Evolutionary conservation across 768 basidiomycete species (phyloP).

Genomic region (Agaricus subrufescens): DNA sequence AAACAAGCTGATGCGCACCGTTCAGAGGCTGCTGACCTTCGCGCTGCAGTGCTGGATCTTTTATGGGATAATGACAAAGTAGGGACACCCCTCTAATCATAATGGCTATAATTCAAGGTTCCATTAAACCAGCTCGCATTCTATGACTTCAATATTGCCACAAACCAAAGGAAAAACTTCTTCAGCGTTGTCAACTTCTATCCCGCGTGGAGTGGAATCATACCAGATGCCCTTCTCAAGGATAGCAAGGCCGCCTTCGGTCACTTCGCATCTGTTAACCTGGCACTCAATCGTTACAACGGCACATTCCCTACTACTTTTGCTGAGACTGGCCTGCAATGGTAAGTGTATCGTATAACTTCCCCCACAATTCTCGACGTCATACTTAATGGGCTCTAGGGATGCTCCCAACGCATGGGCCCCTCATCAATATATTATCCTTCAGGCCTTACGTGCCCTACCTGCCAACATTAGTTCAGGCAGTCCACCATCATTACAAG

Average conservation of each 20-base stretch:
- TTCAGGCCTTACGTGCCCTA: constrained; percentile 71
- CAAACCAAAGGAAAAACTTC: constrained; percentile 55
- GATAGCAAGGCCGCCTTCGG: constrained; percentile 59
- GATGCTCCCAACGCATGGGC: constrained; percentile 91
- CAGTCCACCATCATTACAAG: constrained; percentile 43
- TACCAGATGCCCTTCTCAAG: constrained; percentile 63
- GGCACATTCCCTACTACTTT: constrained; percentile 84
- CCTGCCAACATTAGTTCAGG: constrained; percentile 66
- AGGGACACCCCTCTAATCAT: not conserved
- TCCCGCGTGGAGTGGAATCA: constrained; percentile 83
- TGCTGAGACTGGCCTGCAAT: constrained; percentile 74
- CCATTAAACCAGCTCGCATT: constrained; percentile 55
- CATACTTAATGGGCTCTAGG: constrained; percentile 30
- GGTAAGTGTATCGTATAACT: constrained; percentile 34
- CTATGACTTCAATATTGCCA: constrained; percentile 83
- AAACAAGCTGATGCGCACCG: constrained; percentile 45
- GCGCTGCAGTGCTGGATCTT: constrained; percentile 76
- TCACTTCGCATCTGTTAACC: constrained; percentile 69
- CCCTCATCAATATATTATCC: constrained; percentile 75
- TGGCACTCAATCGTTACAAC: constrained; percentile 82
- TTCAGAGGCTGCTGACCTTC: constrained; percentile 50
- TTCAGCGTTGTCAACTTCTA: constrained; percentile 80
- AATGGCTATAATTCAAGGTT: not conserved
- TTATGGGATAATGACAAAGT: constrained; percentile 76
- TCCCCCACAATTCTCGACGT: not conserved